Evolutionary conservation across 345 rosid species (phyloP), one percentile per base, ranked within the genome.

Genomic region (Geranium brycei): DNA sequence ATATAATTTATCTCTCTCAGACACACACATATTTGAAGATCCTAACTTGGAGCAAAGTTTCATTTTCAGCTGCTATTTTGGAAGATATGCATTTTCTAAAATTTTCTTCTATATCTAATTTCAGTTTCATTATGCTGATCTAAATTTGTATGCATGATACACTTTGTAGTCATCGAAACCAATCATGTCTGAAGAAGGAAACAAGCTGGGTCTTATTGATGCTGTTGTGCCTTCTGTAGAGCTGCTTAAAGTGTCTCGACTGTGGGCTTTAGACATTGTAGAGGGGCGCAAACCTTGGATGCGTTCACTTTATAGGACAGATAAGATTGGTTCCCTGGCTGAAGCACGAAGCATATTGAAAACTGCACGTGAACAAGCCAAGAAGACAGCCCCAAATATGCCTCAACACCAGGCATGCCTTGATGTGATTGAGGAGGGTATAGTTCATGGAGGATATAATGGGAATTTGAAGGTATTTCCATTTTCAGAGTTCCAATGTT

Each of bases 361-460:
- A 74, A 61, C 63, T 70, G 81, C 95, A 62, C 83, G 85, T 64
- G 81, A 71, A 71, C 80, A 84, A 71, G 91, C 90, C 65, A 89
- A 76, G 83, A 86, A 80, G 80, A 74, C 76, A 72, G 90, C 98
- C 41, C 83, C 81, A 66, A 85, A 92, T 81, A 74, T 87, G 87
- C 97, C 96, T 64, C 98, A 92, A 80, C 96, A 87, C 75, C 88
- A 68, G 62, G 96, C 75, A 70, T 82, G 86, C 75, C 84, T 92
- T 76, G 91, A 89, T 76, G 91, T 87, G 63, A 89, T 92, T 40
- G 98, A 92, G 81, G 96, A 85, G 41, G 98, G 98, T 64, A 70
- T 92, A 63, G 31, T 85, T 71, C 95, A 92, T 79, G 98, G 97
- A 74, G 97, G 98, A 72, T 87, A 92, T 63, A 82, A 38, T 66